These are phyloP conservation scores for Candida tunisiensis DNA, from an alignment of 1,139 yeast genomes.

Conservation along the genomic window DNA sequence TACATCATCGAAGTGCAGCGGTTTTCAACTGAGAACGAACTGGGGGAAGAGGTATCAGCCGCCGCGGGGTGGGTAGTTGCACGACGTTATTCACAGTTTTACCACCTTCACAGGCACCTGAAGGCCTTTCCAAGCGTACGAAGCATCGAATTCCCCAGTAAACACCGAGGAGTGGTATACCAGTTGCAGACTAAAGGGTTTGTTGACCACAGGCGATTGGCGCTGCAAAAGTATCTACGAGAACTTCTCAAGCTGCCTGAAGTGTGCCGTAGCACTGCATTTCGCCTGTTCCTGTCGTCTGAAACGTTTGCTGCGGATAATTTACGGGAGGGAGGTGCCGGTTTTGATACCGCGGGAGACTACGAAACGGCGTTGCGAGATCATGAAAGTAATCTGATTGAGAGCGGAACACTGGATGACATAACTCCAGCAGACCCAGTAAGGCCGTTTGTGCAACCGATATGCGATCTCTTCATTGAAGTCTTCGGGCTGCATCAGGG, in stretches of 20 bases:
- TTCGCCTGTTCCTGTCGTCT: slow-evolving; percentile 63
- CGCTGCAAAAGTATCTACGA: slow-evolving; percentile 46
- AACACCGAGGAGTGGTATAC: slow-evolving; percentile 46
- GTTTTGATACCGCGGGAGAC: not conserved
- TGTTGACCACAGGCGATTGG: slow-evolving; percentile 45
- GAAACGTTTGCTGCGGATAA: slow-evolving; percentile 32
- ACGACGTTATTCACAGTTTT: slow-evolving; percentile 73
- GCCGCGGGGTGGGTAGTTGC: slow-evolving; percentile 85
- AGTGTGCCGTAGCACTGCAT: slow-evolving; percentile 57
- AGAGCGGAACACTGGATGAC: too few species aligned
- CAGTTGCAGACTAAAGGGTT: slow-evolving; percentile 43
- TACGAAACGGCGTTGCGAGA: slow-evolving; percentile 3
- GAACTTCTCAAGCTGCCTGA: slow-evolving; percentile 40
- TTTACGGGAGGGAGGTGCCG: not conserved
- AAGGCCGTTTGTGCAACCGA: slow-evolving; percentile 56
- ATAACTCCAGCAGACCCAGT: slow-evolving; percentile 6
- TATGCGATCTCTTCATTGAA: slow-evolving; percentile 58
- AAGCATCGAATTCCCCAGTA: slow-evolving; percentile 42
- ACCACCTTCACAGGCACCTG: slow-evolving; percentile 50
- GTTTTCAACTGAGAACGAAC: slow-evolving; percentile 24
- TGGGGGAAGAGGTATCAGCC: too few species aligned
- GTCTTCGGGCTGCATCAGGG: slow-evolving; percentile 59
- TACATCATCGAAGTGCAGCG: slow-evolving; percentile 69
- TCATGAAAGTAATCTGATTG: slow-evolving; percentile 3
- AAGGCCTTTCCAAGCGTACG: slow-evolving; percentile 36